A percentile compares a stretch with the other conserved stretches of the same genome.
phyloP scores from a whole-genome alignment of 2,329 filamentous ascomycete genomes.

The Pleomassaria siparia region DNA sequence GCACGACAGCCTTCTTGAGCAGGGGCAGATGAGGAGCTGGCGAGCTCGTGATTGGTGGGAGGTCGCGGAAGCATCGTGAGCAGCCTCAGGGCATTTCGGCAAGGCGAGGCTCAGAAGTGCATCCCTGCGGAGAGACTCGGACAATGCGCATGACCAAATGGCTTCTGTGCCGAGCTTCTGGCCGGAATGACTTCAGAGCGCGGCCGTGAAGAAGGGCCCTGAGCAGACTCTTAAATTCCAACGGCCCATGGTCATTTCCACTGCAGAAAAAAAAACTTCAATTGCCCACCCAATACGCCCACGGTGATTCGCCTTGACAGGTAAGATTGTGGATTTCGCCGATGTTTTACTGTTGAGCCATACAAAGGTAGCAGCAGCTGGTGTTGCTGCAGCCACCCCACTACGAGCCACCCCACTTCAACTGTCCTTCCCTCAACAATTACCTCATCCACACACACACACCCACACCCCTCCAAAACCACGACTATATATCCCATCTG shows the following conservation, averaged over 20 bases:
- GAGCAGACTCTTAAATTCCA: conserved; percentile 15
- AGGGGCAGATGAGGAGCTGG: not conserved
- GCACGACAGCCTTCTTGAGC: conserved; percentile 12
- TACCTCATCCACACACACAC: too few relatives aligned
- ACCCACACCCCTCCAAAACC: not conserved
- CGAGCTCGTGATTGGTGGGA: conserved; percentile 13
- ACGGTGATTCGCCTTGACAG: conserved; percentile 9
- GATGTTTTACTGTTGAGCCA: conserved; percentile 15
- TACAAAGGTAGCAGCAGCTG: conserved; percentile 4
- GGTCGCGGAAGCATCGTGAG: conserved; percentile 10
- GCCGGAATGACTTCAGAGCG: conserved; percentile 35
- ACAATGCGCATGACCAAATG: conserved; percentile 17
- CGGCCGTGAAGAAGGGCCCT: conserved; percentile 32
- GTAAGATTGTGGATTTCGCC: conserved; percentile 16
- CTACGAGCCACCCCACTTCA: conserved; percentile 8
- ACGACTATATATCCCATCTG: conserved; percentile 1
- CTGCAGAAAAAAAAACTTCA: conserved; percentile 16
- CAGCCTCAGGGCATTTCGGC: conserved; percentile 19
- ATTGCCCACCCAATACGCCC: conserved; percentile 11
- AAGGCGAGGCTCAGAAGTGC: conserved; percentile 21
- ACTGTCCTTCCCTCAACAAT: conserved; percentile 4
- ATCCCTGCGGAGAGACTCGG: conserved; percentile 38
- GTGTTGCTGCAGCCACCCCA: conserved; percentile 11
- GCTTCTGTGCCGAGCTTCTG: conserved; percentile 27
- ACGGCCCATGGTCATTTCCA: conserved; percentile 19